These are phyloP conservation scores for Leucocoprinus leucothites DNA, from an alignment of 768 basidiomycete species.

Conservation along the genomic window DNA sequence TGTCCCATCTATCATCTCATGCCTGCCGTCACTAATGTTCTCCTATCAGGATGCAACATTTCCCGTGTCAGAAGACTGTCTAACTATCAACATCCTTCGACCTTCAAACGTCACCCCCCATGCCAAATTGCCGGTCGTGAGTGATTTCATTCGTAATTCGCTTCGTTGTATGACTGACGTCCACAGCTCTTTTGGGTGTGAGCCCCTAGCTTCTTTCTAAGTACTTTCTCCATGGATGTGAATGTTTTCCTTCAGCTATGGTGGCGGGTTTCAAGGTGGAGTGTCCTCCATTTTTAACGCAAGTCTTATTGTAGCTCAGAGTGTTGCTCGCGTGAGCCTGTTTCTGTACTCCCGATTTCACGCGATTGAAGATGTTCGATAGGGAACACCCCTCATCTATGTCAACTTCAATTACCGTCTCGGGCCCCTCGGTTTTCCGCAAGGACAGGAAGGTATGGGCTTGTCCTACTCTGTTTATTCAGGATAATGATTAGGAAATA, in stretches of 20 bases:
- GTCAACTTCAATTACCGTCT: slow-evolving; percentile 41
- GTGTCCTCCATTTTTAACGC: slow-evolving; percentile 27
- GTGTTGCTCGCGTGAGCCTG: slow-evolving; percentile 28
- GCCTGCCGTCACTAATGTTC: slow-evolving; percentile 22
- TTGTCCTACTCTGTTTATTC: not conserved
- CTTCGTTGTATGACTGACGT: not conserved
- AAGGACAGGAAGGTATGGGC: slow-evolving; percentile 30
- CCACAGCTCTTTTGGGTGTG: slow-evolving; percentile 39
- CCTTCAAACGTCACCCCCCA: slow-evolving; percentile 32
- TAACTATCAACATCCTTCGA: slow-evolving; percentile 56
- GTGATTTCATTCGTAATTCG: slow-evolving; percentile 9
- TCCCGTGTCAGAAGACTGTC: slow-evolving; percentile 52
- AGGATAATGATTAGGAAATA: not conserved
- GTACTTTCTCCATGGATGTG: not conserved
- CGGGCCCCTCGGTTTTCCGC: slow-evolving; percentile 43
- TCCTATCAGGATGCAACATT: slow-evolving; percentile 18
- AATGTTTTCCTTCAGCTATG: slow-evolving; percentile 24
- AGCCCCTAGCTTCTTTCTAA: slow-evolving; percentile 3
- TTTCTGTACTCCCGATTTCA: not conserved
- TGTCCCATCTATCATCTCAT: not conserved
- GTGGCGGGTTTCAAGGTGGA: slow-evolving; percentile 30
- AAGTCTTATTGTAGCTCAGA: slow-evolving; percentile 32
- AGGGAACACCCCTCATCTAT: slow-evolving; percentile 43
- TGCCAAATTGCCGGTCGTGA: slow-evolving; percentile 36
- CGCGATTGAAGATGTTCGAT: not conserved